Evolutionary conservation across 371 early-diverging fungal genomes (phyloP).

Genomic region (Syncephalis fuscata): DNA sequence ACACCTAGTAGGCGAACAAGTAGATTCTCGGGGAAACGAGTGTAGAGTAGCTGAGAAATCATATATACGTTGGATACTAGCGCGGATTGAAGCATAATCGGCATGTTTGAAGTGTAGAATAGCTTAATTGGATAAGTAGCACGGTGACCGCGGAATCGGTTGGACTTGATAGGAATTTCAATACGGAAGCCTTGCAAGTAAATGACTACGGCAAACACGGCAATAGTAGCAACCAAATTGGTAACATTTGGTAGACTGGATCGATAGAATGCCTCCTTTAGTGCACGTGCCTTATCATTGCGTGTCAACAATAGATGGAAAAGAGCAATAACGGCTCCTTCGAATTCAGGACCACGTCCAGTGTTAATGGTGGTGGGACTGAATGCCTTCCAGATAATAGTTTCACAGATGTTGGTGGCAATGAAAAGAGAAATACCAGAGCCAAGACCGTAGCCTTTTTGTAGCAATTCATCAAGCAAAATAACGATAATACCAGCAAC

Average conservation of each 20-base stretch:
- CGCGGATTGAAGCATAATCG: slow-evolving; percentile 98
- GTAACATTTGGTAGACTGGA: slow-evolving; percentile 92
- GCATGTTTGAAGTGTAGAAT: slow-evolving; percentile 99
- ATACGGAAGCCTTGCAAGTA: slow-evolving; percentile 99
- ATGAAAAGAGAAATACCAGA: slow-evolving; percentile 99
- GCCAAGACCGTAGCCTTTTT: slow-evolving; percentile 99
- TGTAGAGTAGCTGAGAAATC: slow-evolving; percentile 93
- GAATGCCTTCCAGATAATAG: slow-evolving; percentile 98
- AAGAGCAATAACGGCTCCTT: slow-evolving; percentile 95
- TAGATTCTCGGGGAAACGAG: slow-evolving; percentile 88
- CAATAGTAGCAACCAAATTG: slow-evolving; percentile 79
- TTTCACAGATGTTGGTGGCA: slow-evolving; percentile 99
- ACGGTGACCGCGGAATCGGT: slow-evolving; percentile 90
- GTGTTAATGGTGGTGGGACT: slow-evolving; percentile 94
- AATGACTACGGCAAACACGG: slow-evolving; percentile 92
- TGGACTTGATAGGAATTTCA: slow-evolving; percentile 97
- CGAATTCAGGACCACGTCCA: slow-evolving; percentile 97
- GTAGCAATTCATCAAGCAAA: slow-evolving; percentile 98
- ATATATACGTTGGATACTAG: slow-evolving; percentile 91
- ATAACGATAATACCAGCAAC: slow-evolving; percentile 96
- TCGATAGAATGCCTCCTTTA: slow-evolving; percentile 98
- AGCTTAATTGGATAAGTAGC: slow-evolving; percentile 98
- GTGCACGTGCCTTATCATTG: slow-evolving; percentile 91
- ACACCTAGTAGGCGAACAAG: slow-evolving; percentile 91
- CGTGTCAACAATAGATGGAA: slow-evolving; percentile 93